Conservation (phyloP, 1,139 yeast genomes). For the Magnusiomyces tetraspermus region DNA sequence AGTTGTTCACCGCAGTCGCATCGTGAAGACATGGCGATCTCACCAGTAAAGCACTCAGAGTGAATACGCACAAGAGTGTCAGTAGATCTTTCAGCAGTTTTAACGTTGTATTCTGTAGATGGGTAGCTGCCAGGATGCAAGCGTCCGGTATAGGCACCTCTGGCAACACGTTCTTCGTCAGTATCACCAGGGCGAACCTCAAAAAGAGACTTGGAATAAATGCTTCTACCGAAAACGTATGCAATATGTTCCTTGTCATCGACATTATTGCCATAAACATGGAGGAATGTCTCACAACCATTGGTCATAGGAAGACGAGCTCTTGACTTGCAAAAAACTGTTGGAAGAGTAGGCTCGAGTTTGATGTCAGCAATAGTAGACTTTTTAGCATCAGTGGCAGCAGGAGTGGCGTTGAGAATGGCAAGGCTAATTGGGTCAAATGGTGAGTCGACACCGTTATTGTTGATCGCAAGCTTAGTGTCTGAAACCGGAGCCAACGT, state of each 20-base stretch:
- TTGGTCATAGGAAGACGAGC: conserved; percentile 91
- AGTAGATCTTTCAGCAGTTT: not conserved
- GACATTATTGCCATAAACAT: conserved; percentile 72
- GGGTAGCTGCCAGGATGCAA: conserved; percentile 70
- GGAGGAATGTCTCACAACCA: conserved; percentile 88
- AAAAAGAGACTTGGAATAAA: conserved; percentile 68
- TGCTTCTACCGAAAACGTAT: conserved; percentile 89
- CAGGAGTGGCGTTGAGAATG: no score
- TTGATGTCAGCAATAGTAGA: conserved; percentile 7
- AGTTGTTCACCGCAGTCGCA: conserved; percentile 99
- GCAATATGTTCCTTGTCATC: conserved; percentile 95
- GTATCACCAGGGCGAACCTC: conserved; percentile 57
- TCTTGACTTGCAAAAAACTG: conserved; percentile 80
- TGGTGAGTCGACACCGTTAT: no score
- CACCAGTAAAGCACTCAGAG: conserved; percentile 97
- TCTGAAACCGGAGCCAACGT: no score
- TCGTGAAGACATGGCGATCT: conserved; percentile 97
- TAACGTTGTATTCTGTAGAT: not conserved
- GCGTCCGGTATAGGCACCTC: conserved; percentile 92
- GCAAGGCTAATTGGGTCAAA: no score
- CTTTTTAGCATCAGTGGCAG: no score
- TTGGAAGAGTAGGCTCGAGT: conserved; percentile 42
- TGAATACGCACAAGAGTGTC: conserved; percentile 71
- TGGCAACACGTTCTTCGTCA: conserved; percentile 87
- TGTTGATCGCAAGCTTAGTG: no score